These are phyloP conservation scores for Pleurozium schreberi DNA, from an alignment of 225 moss, liverwort and hornwort genomes.

Conservation along the genomic window DNA sequence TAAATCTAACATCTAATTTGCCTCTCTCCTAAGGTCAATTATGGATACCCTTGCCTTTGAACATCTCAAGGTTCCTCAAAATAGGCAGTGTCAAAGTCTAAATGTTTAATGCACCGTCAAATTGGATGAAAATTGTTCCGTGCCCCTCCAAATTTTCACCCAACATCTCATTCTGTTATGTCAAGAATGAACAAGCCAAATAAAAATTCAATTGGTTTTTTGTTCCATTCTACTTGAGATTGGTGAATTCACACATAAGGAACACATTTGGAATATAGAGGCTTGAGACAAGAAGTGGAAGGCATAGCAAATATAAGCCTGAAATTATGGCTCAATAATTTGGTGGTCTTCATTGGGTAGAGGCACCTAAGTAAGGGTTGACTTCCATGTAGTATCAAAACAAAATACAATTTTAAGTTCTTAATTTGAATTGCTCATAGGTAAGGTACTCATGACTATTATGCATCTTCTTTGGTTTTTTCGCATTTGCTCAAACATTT, in stretches of 20 bases:
- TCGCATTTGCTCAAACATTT: too few species aligned
- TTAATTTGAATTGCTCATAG: too few species aligned
- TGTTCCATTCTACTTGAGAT: neutral
- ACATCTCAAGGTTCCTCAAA: too few species aligned
- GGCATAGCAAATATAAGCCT: too few species aligned
- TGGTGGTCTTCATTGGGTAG: accelerated
- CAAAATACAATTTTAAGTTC: neutral
- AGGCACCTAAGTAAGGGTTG: accelerated
- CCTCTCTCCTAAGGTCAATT: too few species aligned
- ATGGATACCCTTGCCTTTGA: too few species aligned
- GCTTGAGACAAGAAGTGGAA: neutral
- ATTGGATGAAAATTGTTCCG: accelerated
- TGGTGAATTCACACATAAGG: neutral
- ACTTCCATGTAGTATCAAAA: neutral
- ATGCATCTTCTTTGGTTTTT: too few species aligned
- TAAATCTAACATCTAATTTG: too few species aligned
- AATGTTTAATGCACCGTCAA: too few species aligned
- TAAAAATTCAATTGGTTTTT: neutral
- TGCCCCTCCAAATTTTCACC: neutral
- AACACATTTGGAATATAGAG: accelerated
- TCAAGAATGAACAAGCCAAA: neutral
- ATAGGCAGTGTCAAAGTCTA: neutral
- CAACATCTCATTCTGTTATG: accelerated
- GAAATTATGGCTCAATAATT: too few species aligned
- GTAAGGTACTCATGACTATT: too few species aligned